Base-by-base conservation (phyloP, 2,329 filamentous ascomycete genomes). In the Pseudogymnoascus sp. region DNA sequence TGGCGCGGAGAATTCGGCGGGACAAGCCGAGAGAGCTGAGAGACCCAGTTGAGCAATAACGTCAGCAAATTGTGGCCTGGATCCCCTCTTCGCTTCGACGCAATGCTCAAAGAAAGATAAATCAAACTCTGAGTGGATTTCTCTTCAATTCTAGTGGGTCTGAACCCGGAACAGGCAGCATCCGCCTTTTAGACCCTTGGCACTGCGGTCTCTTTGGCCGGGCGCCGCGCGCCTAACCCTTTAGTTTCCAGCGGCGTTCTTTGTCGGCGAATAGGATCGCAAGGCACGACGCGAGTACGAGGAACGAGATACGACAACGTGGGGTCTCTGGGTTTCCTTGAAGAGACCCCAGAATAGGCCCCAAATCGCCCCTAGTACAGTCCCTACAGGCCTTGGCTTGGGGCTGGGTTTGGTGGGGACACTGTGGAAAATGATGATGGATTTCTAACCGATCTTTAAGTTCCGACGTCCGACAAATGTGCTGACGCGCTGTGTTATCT, bases 371-470 rank as follows among this genome's bases (percentile, higher is more conserved):
- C 16, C 38, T 41, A 28, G 42, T 49, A 28, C 12, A 4, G 22
- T 23, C 42, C 16, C 28, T 33, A 55, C 16, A 55, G 7, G n/a
- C 28, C 49, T 55, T 55, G 49, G 49, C 45, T 55, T 55, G 49
- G 28, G 49, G 49, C 49, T 55, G 49, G 28, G 28, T 11, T 33
- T 33, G 28, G 49, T 55, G 49, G 49, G 23, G 49, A 14, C n/a
- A 19, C 9, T 4, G 8, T 16, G 25, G 3, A 55, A 55, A 55
- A 55, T 6, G 49, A 55, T 19, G 49, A 55, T 19, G 45, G 45
- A 33, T 33, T 55, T 55, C n/a, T 55, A 55, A 55, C 49, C 49
- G 49, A 55, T 28, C n/a, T 55, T 33, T 55, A 55, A 55, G 8
- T 33, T 52, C 49, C 49, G 49, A 55, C 9, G 25, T 55, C 49